Evolutionary conservation across 805 yeast genomes (phyloP), one percentile per base, ranked within the genome.

Genomic region (Candida anglica): DNA sequence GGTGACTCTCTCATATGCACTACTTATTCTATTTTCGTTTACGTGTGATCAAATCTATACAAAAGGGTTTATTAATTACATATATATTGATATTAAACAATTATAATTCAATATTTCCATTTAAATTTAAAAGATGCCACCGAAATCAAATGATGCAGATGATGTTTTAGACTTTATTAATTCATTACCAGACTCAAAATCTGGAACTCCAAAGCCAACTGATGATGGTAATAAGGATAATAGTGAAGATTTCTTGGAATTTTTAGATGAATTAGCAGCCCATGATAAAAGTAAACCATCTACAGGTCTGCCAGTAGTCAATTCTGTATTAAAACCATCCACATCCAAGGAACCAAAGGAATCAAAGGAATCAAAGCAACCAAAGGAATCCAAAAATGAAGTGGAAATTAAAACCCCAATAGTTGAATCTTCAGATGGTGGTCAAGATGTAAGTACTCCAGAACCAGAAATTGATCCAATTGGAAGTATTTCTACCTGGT

Each of bases 161-260:
- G 91, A 84, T 47, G 91, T 85, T 4, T 68, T 85, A 35, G 91
- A 84, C 42, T 86, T 86, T 51, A 69, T 85, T 45, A 87, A 83
- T 49, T 81, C 89, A 1, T 71, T 87, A 30, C 93, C 94, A 3
- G 87, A 81, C 32, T 67, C 71, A 16, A 61, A 59, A 38, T 38
- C 55, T n/a, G 47, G 49, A 7, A 56, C 63, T 3, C 57, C 59
- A 15, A 46, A 41, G 19, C 60, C 69, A 27, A 48, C 45, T 25
- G 60, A 53, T 16, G 40, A 42, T 18, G 43, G 36, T 27, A 40
- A 42, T 10, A 38, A 39, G 13, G 45, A 55, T 29, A 51, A 42
- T 15, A 50, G 47, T 6, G 75, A 73, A 30, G 80, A 76, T 35
- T 68, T 75, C 28, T 52, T 75, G 38, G 78, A 71, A 14, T 76